Evolutionary conservation across 1,284 basidiomycete species (phyloP), one percentile per base, ranked within the genome.

Genomic region (Amylostereum areolatum): DNA sequence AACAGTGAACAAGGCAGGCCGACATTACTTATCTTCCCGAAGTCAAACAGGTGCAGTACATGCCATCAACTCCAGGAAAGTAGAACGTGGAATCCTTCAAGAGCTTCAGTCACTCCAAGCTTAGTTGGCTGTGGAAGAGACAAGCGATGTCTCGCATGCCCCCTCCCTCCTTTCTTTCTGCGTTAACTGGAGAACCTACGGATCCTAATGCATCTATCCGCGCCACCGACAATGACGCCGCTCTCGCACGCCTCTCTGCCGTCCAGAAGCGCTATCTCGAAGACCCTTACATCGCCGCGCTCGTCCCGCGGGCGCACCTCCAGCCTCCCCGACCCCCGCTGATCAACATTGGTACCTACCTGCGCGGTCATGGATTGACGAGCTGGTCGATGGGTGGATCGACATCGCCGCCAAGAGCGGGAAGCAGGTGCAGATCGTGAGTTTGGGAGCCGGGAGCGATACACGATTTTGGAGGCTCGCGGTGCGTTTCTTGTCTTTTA

Each of bases 291-390:
- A 75, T 88, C 51, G 64, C 70, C 27, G 64, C 77, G 43, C 75
- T 93, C 50, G 74, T 91, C 32, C 75, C 83, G 28, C 75, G 83
- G 11, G 72, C 83, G 5, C 78, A 80, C 59, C 65, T 81, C 56
- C 74, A 88, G 63, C 80, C 78, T 35, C 61, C 76, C 11, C 74
- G 88, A 1, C 80, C 91, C 1, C 95, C 95, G 0, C 69, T 98
- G 56, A 98, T 99, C 73, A 98, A 98, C 64, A 77, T 97, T 42
- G 96, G 96, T 6, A 99, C 96, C 1, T 91, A 89, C 57, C 81
- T 97, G 49, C 80, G 97, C 47, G 86, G 89, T 0, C 74, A 77
- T 43, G 85, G 82, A 81, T 98, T 42, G 97, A 99, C 62, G 65
- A 68, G 42, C 78, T 97, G 5, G 83, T 97, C 0, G 70, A 85